Evolutionary conservation across 192 early-diverging fungal genomes (phyloP).

Genomic region (Rhizoclosmatium sp.): DNA sequence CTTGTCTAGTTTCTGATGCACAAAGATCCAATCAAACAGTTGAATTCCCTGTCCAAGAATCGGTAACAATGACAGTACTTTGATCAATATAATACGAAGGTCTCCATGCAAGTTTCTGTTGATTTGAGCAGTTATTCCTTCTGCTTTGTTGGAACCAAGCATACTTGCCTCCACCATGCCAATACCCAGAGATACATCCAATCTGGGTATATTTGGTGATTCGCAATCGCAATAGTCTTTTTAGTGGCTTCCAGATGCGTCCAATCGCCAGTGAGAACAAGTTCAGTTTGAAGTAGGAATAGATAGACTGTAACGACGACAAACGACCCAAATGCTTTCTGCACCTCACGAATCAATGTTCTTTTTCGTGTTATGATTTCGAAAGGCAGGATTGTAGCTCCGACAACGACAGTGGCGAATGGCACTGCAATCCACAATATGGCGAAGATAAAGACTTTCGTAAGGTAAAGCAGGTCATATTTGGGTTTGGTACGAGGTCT

Average conservation of each 20-base stretch:
- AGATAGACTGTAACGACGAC: conserved; percentile 43
- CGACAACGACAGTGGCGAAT: conserved; percentile 34
- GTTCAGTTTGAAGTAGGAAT: conserved; percentile 42
- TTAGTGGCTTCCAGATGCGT: conserved; percentile 31
- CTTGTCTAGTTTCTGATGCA: conserved; percentile 83
- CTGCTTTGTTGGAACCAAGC: not conserved
- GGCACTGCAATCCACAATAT: conserved; percentile 37
- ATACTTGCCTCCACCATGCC: conserved; percentile 41
- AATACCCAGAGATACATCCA: conserved; percentile 68
- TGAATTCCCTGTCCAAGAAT: conserved; percentile 92
- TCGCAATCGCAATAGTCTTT: conserved; percentile 52
- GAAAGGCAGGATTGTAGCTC: conserved; percentile 33
- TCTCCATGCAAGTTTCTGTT: conserved; percentile 69
- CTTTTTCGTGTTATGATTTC: too few species aligned
- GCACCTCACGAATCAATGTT: conserved; percentile 37
- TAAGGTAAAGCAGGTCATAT: conserved; percentile 9
- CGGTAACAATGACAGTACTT: conserved; percentile 80
- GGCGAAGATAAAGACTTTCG: conserved; percentile 38
- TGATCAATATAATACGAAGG: conserved; percentile 91
- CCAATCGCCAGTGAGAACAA: conserved; percentile 56
- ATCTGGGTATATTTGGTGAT: conserved; percentile 39
- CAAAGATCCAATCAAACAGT: conserved; percentile 94
- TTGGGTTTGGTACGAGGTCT: not conserved
- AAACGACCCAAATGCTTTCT: conserved; percentile 48
- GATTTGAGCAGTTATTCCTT: conserved; percentile 15